These are phyloP conservation scores for Pseudonitzschia multistriata DNA, from an alignment of 108 stramenopile species.

Conservation along the genomic window DNA sequence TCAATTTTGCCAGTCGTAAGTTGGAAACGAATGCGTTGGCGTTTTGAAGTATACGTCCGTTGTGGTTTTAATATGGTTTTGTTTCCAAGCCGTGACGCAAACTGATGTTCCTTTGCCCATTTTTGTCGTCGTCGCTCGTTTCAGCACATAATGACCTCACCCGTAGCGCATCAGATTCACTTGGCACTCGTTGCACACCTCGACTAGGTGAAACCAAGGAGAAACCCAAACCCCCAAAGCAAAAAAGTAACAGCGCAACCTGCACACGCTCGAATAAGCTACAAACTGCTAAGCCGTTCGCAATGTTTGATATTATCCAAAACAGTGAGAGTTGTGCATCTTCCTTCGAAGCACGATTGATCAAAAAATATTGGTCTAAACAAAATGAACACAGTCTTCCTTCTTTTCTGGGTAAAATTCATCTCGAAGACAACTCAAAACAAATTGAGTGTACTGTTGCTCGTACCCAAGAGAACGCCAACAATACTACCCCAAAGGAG, in stretches of 20 bases:
- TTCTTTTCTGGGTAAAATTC: not conserved
- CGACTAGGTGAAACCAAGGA: not conserved
- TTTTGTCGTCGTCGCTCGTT: not conserved
- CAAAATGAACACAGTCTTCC: not conserved
- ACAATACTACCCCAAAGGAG: not conserved
- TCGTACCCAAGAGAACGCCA: not conserved
- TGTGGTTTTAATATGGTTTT: not conserved
- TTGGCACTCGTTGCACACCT: not conserved
- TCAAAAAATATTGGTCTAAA: not conserved
- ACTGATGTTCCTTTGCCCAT: not conserved
- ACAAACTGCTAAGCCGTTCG: not conserved
- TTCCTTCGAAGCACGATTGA: not conserved
- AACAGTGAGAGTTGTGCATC: not conserved
- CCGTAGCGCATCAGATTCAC: not conserved
- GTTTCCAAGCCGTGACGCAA: not conserved
- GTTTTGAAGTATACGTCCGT: too few relatives aligned
- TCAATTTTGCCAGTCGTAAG: too few relatives aligned
- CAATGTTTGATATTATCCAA: not conserved
- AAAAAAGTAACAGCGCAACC: not conserved
- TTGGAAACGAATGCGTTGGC: too few relatives aligned
- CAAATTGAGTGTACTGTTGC: not conserved
- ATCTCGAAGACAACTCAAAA: not conserved
- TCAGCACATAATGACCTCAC: not conserved
- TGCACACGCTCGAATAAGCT: not conserved
- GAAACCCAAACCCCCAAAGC: not conserved